Conservation (phyloP, 2,329 filamentous ascomycete species). For the Sodiomyces alkalinus region DNA sequence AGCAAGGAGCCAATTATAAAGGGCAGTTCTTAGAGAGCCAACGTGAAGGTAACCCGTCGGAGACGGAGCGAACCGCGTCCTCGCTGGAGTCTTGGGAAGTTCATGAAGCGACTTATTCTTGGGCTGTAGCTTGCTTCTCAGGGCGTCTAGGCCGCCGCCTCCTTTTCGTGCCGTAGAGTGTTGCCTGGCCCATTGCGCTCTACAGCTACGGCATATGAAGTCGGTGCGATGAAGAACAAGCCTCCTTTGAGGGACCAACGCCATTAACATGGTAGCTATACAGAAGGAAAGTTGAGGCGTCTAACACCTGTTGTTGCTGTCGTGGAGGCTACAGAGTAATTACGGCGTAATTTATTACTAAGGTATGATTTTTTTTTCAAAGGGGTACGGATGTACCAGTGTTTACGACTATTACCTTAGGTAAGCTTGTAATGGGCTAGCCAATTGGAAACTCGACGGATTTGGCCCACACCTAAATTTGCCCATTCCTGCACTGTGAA, state of each 20-base stretch:
- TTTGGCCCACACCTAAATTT: too few relatives aligned
- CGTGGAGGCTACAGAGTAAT: too few relatives aligned
- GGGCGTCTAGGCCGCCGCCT: conserved; percentile 6
- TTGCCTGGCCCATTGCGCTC: conserved; percentile 3
- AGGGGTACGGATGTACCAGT: too few relatives aligned
- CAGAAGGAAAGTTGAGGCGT: too few relatives aligned
- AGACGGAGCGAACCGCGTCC: conserved; percentile 78
- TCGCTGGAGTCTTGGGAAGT: conserved; percentile 35
- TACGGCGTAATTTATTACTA: too few relatives aligned
- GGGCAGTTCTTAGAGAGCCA: conserved; percentile 76
- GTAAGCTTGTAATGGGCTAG: too few relatives aligned
- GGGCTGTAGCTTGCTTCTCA: conserved; percentile 7
- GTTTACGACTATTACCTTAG: too few relatives aligned
- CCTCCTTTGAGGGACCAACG: conserved; percentile 3
- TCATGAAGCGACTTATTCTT: conserved; percentile 5
- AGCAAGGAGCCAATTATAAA: conserved; percentile 93
- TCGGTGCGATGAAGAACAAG: not conserved
- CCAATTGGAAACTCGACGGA: too few relatives aligned
- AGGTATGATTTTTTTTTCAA: too few relatives aligned
- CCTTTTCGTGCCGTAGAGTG: conserved; percentile 4
- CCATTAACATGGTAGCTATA: too few relatives aligned
- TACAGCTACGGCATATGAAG: conserved; percentile 1
- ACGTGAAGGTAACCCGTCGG: conserved; percentile 90
- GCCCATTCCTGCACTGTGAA: too few relatives aligned
- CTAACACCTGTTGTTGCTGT: too few relatives aligned